Percentiles rank a stretch among this genome's conserved stretches.
These are phyloP conservation scores for Rhytidhysteron rufulum DNA, from an alignment of 2,329 filamentous ascomycete genomes.

Conservation along the genomic window DNA sequence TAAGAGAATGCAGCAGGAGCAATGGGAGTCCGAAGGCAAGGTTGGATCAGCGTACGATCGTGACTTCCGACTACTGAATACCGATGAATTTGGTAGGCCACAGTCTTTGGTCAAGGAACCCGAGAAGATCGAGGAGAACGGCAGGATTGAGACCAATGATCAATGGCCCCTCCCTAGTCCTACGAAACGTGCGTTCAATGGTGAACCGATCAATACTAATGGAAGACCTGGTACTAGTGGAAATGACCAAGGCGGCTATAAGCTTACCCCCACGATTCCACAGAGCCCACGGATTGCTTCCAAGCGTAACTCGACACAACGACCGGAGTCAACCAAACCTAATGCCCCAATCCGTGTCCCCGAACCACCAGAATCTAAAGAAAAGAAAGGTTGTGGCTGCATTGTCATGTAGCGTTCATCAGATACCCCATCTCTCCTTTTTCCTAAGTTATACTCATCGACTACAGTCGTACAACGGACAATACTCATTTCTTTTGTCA, in stretches of 20 bases:
- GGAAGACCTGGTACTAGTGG: constrained; percentile 24
- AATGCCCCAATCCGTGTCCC: constrained; percentile 50
- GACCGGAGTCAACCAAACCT: constrained; percentile 25
- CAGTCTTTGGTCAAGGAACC: constrained; percentile 26
- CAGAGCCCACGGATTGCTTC: constrained; percentile 27
- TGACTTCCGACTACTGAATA: constrained; percentile 77
- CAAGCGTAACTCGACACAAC: constrained; percentile 12
- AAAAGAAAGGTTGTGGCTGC: constrained; percentile 65
- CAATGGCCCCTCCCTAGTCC: constrained; percentile 34
- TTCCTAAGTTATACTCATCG: constrained; percentile 6
- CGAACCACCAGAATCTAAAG: constrained; percentile 50
- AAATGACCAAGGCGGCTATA: constrained; percentile 42
- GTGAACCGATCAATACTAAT: constrained; percentile 10
- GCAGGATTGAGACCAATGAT: constrained; percentile 14
- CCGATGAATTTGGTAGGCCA: constrained; percentile 48
- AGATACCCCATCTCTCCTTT: constrained; percentile 24
- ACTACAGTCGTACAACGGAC: constrained; percentile 14
- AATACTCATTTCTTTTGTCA: constrained; percentile 20
- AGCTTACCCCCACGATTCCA: constrained; percentile 44
- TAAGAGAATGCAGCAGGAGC: constrained; percentile 84
- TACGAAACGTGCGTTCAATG: constrained; percentile 20
- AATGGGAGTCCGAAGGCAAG: constrained; percentile 90
- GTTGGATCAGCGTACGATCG: constrained; percentile 82
- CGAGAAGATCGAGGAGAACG: constrained; percentile 14
- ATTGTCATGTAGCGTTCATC: constrained; percentile 61